These are phyloP conservation scores for Davidsoniella eucalypti DNA, from an alignment of 2,329 filamentous ascomycete genomes.

Conservation along the genomic window DNA sequence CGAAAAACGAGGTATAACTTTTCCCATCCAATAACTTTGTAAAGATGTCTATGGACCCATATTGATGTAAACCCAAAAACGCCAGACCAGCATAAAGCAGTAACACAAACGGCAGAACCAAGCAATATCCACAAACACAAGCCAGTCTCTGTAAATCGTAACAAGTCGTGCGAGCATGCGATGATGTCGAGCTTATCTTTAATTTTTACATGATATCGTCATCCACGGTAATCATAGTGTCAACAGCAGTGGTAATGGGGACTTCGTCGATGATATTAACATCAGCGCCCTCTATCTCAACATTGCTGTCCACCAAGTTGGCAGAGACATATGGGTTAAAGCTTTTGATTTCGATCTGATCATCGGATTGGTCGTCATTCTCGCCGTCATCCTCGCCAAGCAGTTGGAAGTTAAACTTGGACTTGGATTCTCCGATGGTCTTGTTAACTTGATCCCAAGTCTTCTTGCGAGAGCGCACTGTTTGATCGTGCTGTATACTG, in stretches of 20 bases:
- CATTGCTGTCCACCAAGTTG: not conserved
- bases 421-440: slow-evolving; percentile 17
- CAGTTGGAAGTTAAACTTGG: slow-evolving; percentile 9
- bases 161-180: not conserved
- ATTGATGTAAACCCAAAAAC: slow-evolving; percentile 3
- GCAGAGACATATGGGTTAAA: not conserved
- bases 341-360: not conserved
- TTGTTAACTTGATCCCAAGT: slow-evolving; percentile 44
- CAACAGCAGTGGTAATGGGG: not conserved
- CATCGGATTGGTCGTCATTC: slow-evolving; percentile 2
- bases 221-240: not conserved
- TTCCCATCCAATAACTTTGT: not conserved
- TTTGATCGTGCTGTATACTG: slow-evolving; percentile 33
- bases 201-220: slow-evolving; percentile 9
- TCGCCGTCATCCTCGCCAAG: slow-evolving; percentile 13
- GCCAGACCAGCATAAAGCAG: slow-evolving; percentile 3
- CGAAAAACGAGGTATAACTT: not conserved
- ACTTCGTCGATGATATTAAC: slow-evolving; percentile 6
- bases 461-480: slow-evolving; percentile 33
- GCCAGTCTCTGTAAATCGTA: slow-evolving; percentile 1
- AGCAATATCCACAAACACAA: not conserved
- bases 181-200: no score
- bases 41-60: slow-evolving; percentile 1
- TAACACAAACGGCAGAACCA: not conserved
- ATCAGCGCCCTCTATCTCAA: not conserved